phyloP scores from a whole-genome alignment of 140 eudicot genomes.

The Cichorium intybus region DNA sequence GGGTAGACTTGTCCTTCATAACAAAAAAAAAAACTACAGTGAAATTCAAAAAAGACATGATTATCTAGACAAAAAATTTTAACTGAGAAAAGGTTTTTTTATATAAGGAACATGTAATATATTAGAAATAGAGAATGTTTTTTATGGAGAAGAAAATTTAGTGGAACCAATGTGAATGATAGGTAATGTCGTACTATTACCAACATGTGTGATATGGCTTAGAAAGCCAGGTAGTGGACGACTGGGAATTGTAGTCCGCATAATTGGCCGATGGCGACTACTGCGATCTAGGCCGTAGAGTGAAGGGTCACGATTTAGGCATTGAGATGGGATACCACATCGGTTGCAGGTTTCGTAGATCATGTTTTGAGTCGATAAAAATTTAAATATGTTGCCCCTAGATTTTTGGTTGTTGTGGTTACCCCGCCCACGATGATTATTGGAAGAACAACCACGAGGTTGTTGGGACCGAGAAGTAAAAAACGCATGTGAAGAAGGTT shows the following conservation, averaged over 20 bases:
- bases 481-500: not conserved
- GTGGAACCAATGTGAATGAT: not conserved
- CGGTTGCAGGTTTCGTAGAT: not conserved
- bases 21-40: no score
- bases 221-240: not conserved
- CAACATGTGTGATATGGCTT: not conserved
- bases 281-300: not conserved
- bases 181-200: not conserved
- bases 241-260: not conserved
- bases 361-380: not conserved
- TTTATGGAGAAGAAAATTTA: not conserved
- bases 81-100: no score
- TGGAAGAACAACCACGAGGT: not conserved
- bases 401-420: not conserved
- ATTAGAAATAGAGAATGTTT: not conserved
- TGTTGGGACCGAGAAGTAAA: not conserved
- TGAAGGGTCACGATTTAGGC: not conserved
- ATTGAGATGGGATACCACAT: not conserved
- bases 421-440: not conserved
- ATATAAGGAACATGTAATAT: not conserved
- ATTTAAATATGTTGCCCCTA: not conserved
- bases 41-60: not conserved
- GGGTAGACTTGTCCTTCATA: not conserved
- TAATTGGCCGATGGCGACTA: not conserved
- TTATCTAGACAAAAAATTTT: no score